Percentiles rank a stretch among this genome's conserved stretches.
Conservation (phyloP, 305 asterid species). For the Petunia hybrid region DNA sequence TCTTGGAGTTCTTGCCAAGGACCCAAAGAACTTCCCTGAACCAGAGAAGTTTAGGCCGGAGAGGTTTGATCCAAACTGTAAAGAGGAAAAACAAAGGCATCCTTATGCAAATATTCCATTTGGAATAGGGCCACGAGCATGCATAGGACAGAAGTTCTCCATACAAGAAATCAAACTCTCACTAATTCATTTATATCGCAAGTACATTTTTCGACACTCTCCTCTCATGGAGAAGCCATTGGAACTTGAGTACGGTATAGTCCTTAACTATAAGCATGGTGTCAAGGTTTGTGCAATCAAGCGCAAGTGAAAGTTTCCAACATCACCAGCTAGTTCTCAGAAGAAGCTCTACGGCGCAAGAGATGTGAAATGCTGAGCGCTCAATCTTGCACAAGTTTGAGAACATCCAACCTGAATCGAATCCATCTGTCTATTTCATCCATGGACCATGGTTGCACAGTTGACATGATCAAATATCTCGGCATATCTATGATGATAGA, state of each 20-base stretch:
- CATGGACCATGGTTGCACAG: not conserved
- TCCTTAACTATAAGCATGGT: constrained; percentile 83
- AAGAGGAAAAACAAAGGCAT: constrained; percentile 85
- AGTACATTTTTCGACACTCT: constrained; percentile 71
- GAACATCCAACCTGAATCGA: not conserved
- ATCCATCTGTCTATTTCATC: not conserved
- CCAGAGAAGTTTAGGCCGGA: constrained; percentile 93
- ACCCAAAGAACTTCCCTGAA: constrained; percentile 80
- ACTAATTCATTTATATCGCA: constrained; percentile 74
- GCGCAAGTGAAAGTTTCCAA: constrained; percentile 48
- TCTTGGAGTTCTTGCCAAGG: constrained; percentile 88
- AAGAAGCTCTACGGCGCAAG: constrained; percentile 15
- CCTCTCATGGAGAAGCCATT: constrained; percentile 83
- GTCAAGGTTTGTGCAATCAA: constrained; percentile 73
- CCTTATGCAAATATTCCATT: constrained; percentile 93
- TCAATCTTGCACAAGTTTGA: not conserved
- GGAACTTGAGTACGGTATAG: constrained; percentile 76
- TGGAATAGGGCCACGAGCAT: constrained; percentile 92
- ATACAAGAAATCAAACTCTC: constrained; percentile 84
- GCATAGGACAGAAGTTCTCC: constrained; percentile 92
- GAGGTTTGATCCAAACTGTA: constrained; percentile 86
- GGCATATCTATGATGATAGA: not conserved
- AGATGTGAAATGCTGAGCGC: not conserved
- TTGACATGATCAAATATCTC: constrained; percentile 4
- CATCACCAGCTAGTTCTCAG: not conserved